Conservation (phyloP, 306 rosid genomes). For the Hippophae gyantsensis region DNA sequence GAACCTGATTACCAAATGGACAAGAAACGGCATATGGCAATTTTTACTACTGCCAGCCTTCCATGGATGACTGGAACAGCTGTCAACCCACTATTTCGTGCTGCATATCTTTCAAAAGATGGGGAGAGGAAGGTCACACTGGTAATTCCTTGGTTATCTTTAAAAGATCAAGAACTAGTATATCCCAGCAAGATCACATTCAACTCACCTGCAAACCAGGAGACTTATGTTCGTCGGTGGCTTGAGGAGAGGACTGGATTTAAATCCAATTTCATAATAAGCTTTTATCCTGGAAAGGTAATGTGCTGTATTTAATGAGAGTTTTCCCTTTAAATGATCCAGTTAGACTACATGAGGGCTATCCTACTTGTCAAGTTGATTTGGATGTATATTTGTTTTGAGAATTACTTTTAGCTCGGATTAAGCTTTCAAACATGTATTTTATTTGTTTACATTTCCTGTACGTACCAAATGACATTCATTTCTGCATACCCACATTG, state of each 20-base stretch:
- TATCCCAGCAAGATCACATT: constrained; percentile 71
- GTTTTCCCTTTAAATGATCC: too few species aligned
- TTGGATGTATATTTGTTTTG: not conserved
- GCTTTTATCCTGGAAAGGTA: constrained; percentile 82
- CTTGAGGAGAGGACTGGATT: constrained; percentile 74
- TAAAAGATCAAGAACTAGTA: constrained; percentile 60
- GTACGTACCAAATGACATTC: too few species aligned
- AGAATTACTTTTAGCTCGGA: too few species aligned
- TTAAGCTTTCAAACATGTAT: not conserved
- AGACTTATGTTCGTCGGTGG: constrained; percentile 65
- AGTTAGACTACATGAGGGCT: constrained; percentile 9
- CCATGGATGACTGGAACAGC: constrained; percentile 99
- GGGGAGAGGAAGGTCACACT: constrained; percentile 61
- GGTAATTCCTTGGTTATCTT: constrained; percentile 86
- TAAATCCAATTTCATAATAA: constrained; percentile 38
- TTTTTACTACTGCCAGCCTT: constrained; percentile 96
- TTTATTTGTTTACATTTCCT: too few species aligned
- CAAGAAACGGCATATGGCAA: constrained; percentile 60
- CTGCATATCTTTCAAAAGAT: constrained; percentile 62
- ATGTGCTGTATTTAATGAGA: not conserved
- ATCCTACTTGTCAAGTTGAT: not conserved
- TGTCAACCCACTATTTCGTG: constrained; percentile 90
- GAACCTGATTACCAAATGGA: constrained; percentile 40
- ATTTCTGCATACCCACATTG: too few species aligned
- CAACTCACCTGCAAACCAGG: constrained; percentile 56